phyloP scores from a whole-genome alignment of 345 rosid genomes.

The Camelina hispida region DNA sequence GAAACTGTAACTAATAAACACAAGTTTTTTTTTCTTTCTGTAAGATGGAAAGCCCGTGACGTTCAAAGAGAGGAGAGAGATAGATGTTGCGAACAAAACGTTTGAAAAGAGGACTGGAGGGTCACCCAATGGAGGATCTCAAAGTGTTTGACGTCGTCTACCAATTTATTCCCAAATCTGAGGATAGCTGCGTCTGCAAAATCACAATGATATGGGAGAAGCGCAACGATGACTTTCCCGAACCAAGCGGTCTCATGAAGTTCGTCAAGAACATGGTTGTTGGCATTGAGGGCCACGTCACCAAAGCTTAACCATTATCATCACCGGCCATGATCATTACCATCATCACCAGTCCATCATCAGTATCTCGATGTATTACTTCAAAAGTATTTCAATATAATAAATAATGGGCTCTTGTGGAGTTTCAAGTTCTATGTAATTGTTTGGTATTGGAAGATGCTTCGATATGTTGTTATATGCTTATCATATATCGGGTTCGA shows the following conservation, averaged over 20 bases:
- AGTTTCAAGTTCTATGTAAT: not conserved
- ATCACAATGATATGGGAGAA: not conserved
- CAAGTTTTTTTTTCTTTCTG: not conserved
- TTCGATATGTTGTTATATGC: conserved; percentile 12
- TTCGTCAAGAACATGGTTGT: conserved; percentile 34
- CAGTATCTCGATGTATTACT: not conserved
- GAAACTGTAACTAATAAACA: not conserved
- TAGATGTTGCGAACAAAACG: conserved; percentile 35
- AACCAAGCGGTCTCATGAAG: conserved; percentile 37
- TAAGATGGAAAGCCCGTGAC: conserved; percentile 36
- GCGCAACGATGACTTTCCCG: conserved; percentile 33
- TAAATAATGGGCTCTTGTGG: not conserved
- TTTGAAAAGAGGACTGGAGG: conserved; percentile 32
- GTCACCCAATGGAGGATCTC: conserved; percentile 37
- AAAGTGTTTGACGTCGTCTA: conserved; percentile 29
- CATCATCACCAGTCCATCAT: not conserved
- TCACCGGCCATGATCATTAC: not conserved
- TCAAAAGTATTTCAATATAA: not conserved
- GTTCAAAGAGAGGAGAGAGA: conserved; percentile 35
- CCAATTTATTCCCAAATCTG: conserved; percentile 33
- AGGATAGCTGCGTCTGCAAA: not conserved
- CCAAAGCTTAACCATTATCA: conserved; percentile 21
- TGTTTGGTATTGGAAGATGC: not conserved
- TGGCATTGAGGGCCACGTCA: conserved; percentile 39
- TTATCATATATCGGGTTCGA: conserved; percentile 9